These are phyloP conservation scores for Pachysandra terminalis DNA, from an alignment of 164 flowering plant genomes.

Conservation along the genomic window DNA sequence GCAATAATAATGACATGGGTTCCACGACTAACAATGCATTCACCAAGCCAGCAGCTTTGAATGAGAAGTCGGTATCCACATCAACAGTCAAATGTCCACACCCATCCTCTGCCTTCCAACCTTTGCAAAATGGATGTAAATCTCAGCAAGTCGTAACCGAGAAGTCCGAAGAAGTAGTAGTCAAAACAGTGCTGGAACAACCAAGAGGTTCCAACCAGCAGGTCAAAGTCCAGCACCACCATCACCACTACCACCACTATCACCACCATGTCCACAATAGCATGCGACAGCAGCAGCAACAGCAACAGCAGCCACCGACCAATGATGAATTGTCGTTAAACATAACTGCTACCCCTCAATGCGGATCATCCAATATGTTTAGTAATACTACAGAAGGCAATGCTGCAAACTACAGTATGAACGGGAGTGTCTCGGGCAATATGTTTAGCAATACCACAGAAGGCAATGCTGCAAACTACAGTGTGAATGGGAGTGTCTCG, in stretches of 20 bases:
- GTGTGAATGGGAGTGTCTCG: slow-evolving; percentile 64
- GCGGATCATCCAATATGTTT: slow-evolving; percentile 54
- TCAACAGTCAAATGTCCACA: slow-evolving; percentile 36
- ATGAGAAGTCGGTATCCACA: slow-evolving; percentile 35
- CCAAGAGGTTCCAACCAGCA: slow-evolving; percentile 10
- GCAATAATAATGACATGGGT: slow-evolving; percentile 50
- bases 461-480: slow-evolving; percentile 60
- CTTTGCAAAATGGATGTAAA: slow-evolving; percentile 11
- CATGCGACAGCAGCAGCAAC: slow-evolving; percentile 2
- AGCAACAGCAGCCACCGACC: slow-evolving; percentile 28
- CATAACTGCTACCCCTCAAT: slow-evolving; percentile 36
- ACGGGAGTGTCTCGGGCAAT: slow-evolving; percentile 74
- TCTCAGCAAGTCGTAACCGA: slow-evolving; percentile 7
- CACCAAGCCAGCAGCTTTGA: slow-evolving; percentile 33
- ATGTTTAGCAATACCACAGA: too few relatives aligned
- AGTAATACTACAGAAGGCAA: slow-evolving; percentile 37
- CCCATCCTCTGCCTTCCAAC: slow-evolving; percentile 30
- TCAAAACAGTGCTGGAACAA: slow-evolving; percentile 7
- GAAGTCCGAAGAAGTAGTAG: background rate
- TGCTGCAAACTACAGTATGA: slow-evolving; percentile 45
- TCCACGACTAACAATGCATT: slow-evolving; percentile 36
- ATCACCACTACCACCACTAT: slow-evolving; percentile 31
- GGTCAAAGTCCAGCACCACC: slow-evolving; percentile 27
- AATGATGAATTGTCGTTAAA: slow-evolving; percentile 37
- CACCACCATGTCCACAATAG: slow-evolving; percentile 25